Conservation (phyloP, 108 stramenopile genomes). For the Skeletonema grethae region DNA sequence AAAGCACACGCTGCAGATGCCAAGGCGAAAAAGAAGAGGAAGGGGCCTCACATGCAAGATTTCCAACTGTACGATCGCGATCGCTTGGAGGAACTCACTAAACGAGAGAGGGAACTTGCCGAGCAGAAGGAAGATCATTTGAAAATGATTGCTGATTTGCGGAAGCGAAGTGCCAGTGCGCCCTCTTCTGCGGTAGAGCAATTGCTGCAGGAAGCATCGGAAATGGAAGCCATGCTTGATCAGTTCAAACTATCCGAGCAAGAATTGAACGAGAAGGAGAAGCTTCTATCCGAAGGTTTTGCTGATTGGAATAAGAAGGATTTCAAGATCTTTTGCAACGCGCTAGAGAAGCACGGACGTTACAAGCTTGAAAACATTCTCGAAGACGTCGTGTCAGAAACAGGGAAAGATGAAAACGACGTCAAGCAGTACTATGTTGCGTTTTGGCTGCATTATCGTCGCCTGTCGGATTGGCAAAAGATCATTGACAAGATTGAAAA, state of each 20-base stretch:
- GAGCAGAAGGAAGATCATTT: conserved; percentile 72
- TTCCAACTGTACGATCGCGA: conserved; percentile 93
- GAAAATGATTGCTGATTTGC: conserved; percentile 68
- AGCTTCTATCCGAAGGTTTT: conserved; percentile 87
- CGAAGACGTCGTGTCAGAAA: conserved; percentile 80
- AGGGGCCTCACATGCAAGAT: conserved; percentile 90
- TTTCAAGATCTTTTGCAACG: conserved; percentile 87
- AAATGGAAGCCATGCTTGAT: conserved; percentile 65
- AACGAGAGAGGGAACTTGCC: conserved; percentile 77
- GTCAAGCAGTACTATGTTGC: conserved; percentile 90
- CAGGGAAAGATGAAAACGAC: conserved; percentile 86
- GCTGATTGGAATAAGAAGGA: conserved; percentile 94
- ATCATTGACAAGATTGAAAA: conserved; percentile 88
- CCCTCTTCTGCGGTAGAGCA: conserved; percentile 27
- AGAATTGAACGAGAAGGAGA: conserved; percentile 65
- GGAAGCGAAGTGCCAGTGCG: conserved; percentile 55
- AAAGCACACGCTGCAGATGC: conserved; percentile 79
- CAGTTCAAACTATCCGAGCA: conserved; percentile 55
- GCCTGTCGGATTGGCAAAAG: conserved; percentile 85
- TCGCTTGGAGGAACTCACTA: conserved; percentile 71
- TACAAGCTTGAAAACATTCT: conserved; percentile 78
- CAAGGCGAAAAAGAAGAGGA: conserved; percentile 80
- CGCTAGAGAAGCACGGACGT: conserved; percentile 92
- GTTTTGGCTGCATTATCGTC: conserved; percentile 86
- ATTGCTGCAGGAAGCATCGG: conserved; percentile 54